These are phyloP conservation scores for Chlorella sp. DNA, from an alignment of 139 green algal genomes.

Conservation along the genomic window DNA sequence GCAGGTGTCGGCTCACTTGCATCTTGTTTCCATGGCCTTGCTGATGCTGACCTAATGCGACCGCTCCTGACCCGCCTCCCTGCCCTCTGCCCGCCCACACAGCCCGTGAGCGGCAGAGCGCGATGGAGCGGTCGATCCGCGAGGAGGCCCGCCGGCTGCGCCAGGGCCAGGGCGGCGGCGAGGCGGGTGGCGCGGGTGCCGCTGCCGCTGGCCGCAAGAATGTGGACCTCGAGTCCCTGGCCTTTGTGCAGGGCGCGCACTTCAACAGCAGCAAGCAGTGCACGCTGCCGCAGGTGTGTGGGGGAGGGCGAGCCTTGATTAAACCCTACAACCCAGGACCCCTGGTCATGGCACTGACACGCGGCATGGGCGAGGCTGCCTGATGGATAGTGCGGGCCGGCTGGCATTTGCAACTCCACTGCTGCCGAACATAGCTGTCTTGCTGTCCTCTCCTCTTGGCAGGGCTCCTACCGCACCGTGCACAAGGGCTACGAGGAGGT, in stretches of 20 bases:
- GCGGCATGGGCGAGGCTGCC: no score
- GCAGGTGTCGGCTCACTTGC: no score
- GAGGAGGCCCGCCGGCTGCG: conserved; percentile 92
- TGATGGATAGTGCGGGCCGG: no score
- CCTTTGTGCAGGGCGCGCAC: conserved; percentile 82
- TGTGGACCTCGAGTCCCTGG: conserved; percentile 90
- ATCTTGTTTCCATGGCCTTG: no score
- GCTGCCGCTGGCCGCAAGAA: conserved; percentile 66
- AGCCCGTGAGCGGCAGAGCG: conserved; percentile 79
- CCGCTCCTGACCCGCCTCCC: not conserved
- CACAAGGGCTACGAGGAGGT: conserved; percentile 97
- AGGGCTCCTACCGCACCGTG: conserved; percentile 74
- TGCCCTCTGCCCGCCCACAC: not conserved
- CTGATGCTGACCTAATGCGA: not conserved
- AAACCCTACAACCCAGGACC: no score
- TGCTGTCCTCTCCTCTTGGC: conserved; percentile 47
- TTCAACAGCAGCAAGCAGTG: conserved; percentile 93
- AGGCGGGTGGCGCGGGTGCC: conserved; percentile 12
- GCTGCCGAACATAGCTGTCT: no score
- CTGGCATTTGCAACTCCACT: no score
- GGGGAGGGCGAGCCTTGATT: not conserved
- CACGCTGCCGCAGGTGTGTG: conserved; percentile 78
- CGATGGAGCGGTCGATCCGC: conserved; percentile 89
- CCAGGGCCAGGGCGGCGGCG: conserved; percentile 45
- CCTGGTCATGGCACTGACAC: no score